Evolutionary conservation across 2,329 filamentous ascomycete genomes (phyloP).

Genomic region (Seiridium unicorne): DNA sequence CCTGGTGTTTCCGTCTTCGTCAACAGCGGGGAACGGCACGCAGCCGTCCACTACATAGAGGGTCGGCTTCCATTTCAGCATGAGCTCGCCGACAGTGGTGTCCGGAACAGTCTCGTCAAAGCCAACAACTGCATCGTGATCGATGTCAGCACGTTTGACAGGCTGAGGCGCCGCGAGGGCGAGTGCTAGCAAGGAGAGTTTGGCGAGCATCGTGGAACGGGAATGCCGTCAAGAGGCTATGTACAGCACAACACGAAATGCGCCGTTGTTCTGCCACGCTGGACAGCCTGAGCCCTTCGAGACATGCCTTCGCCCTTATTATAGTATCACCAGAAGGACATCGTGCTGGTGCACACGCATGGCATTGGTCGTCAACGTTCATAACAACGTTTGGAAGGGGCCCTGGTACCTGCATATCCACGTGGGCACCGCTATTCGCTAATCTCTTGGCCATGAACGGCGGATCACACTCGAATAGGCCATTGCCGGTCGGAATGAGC

Average conservation of each 20-base stretch:
- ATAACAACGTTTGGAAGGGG: not conserved
- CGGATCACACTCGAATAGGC: not conserved
- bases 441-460: not conserved
- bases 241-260: not conserved
- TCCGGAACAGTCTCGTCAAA: slow-evolving; percentile 3
- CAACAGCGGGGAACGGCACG: slow-evolving; percentile 6
- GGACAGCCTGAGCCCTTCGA: not conserved
- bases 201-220: not conserved
- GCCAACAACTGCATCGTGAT: slow-evolving; percentile 4
- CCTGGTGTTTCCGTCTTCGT: slow-evolving; percentile 3
- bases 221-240: not conserved
- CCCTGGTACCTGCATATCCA: not conserved
- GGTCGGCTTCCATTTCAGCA: slow-evolving; percentile 2
- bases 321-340: not conserved
- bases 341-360: not conserved
- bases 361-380: not conserved
- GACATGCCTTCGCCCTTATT: not conserved
- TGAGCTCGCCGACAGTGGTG: not conserved
- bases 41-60: slow-evolving; percentile 7
- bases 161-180: not conserved
- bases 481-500: not conserved
- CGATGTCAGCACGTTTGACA: slow-evolving; percentile 1
- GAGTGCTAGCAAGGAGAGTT: slow-evolving; percentile 1
- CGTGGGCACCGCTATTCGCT: slow-evolving; percentile 1
- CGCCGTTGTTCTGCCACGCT: too few species aligned